Conservation (phyloP, 225 moss, liverwort and hornwort species). For the Ulota crispa region DNA sequence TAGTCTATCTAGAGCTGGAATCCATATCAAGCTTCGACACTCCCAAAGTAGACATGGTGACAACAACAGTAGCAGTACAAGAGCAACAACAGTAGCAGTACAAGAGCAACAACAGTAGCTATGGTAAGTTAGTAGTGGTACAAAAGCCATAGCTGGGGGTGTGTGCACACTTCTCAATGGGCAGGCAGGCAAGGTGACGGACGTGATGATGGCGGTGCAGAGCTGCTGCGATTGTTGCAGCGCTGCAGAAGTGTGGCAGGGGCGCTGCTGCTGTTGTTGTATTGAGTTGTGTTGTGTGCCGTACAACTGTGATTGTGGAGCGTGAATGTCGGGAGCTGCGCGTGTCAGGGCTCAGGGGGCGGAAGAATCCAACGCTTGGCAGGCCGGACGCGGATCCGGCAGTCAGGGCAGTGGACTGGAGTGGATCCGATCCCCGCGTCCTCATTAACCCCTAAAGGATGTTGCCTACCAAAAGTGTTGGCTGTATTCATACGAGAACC, state of each 20-base stretch:
- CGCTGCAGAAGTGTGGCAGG: not conserved
- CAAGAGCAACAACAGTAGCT: not conserved
- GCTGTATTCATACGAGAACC: no score
- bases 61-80: no score
- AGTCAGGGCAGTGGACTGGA: constrained; percentile 21
- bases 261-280: not conserved
- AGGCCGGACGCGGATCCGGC: constrained; percentile 10
- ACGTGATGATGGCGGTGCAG: constrained; percentile 16
- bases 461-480: no score
- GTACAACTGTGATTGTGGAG: constrained; percentile 7
- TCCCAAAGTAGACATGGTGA: no score
- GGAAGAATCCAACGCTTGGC: constrained; percentile 43
- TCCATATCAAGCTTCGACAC: not conserved
- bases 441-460: no score
- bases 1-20: not conserved
- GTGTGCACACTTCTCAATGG: constrained; percentile 14
- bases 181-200: not conserved
- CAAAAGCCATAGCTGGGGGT: constrained; percentile 11
- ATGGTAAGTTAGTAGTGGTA: no score
- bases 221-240: not conserved
- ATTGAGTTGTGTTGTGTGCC: not conserved
- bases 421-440: constrained; percentile 31
- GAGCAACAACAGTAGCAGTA: not conserved
- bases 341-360: constrained; percentile 30
- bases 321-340: constrained; percentile 40